Evolutionary conservation across 2,329 filamentous ascomycete species (phyloP).

Genomic region (Botrytis sinoallii): DNA sequence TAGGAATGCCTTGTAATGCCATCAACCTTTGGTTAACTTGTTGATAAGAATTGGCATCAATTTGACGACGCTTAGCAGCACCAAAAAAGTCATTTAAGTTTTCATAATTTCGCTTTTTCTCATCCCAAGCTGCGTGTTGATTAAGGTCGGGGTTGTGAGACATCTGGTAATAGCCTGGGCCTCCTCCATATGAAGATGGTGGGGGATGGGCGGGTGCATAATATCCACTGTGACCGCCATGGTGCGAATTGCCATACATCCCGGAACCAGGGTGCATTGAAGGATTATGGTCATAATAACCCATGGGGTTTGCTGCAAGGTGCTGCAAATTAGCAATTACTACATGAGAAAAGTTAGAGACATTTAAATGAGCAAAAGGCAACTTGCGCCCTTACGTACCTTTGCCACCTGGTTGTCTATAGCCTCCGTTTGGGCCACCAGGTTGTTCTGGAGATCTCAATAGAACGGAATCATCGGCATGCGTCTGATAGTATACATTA

Average conservation of each 20-base stretch:
- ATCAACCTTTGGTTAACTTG: conserved; percentile 88
- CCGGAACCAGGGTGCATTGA: conserved; percentile 56
- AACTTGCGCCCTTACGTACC: conserved; percentile 33
- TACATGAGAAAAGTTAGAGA: conserved; percentile 32
- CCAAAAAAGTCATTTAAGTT: conserved; percentile 89
- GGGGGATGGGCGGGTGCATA: conserved; percentile 48
- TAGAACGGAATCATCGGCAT: conserved; percentile 88
- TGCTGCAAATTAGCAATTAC: conserved; percentile 38
- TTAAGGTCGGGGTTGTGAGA: conserved; percentile 63
- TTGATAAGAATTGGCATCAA: conserved; percentile 85
- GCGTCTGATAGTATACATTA: conserved; percentile 54
- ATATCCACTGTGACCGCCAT: conserved; percentile 50
- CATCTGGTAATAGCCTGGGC: conserved; percentile 76
- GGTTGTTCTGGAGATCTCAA: conserved; percentile 41
- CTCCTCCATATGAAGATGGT: conserved; percentile 50
- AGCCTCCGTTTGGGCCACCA: conserved; percentile 41
- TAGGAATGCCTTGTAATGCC: conserved; percentile 69
- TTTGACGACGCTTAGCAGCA: conserved; percentile 84
- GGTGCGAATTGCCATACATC: conserved; percentile 52
- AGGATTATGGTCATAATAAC: conserved; percentile 61
- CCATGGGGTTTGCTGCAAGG: conserved; percentile 35
- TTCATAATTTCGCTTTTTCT: conserved; percentile 81
- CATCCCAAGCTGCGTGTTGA: conserved; percentile 62
- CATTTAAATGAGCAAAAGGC: conserved; percentile 29
- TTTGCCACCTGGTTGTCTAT: conserved; percentile 48